Evolutionary conservation across 2,329 filamentous ascomycete genomes (phyloP).

Genomic region (Talaromyces piceae): DNA sequence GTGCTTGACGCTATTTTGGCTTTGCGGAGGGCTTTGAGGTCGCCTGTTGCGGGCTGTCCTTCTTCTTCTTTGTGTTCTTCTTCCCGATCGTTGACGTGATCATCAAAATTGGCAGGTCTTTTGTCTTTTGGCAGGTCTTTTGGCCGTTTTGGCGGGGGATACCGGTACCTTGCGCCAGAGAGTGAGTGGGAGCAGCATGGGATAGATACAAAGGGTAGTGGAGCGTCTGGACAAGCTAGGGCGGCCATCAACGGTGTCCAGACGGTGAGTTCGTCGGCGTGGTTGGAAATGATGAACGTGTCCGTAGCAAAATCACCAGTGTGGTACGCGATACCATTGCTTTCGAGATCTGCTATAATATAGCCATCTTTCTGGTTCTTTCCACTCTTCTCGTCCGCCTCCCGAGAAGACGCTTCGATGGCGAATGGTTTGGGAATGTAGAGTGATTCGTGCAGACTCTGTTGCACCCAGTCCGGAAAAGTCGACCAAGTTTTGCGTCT

Average conservation of each 20-base stretch:
- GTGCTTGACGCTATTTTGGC: constrained; percentile 27
- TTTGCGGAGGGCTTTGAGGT: constrained; percentile 33
- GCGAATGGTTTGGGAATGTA: constrained; percentile 51
- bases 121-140: constrained; percentile 11
- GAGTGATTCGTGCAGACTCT: constrained; percentile 51
- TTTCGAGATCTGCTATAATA: constrained; percentile 4
- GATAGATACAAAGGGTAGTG: constrained; percentile 81
- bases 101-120: too few relatives aligned
- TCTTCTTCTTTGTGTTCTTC: constrained; percentile 14
- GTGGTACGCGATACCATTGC: constrained; percentile 18
- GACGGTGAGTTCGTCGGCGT: constrained; percentile 89
- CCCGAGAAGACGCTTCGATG: constrained; percentile 16
- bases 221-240: constrained; percentile 45
- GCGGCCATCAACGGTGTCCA: constrained; percentile 89
- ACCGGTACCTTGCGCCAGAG: constrained; percentile 63
- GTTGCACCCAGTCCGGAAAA: constrained; percentile 50
- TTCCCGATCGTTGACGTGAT: background rate
- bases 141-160: constrained; percentile 32
- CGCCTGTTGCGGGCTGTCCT: constrained; percentile 29
- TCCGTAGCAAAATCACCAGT: constrained; percentile 60
- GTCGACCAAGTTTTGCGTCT: constrained; percentile 73
- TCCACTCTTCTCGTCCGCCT: background rate
- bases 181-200: constrained; percentile 92
- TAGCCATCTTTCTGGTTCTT: background rate
- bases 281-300: constrained; percentile 94